Evolutionary conservation across 768 basidiomycete species (phyloP).

Genomic region (Leucogyrophana mollusca): DNA sequence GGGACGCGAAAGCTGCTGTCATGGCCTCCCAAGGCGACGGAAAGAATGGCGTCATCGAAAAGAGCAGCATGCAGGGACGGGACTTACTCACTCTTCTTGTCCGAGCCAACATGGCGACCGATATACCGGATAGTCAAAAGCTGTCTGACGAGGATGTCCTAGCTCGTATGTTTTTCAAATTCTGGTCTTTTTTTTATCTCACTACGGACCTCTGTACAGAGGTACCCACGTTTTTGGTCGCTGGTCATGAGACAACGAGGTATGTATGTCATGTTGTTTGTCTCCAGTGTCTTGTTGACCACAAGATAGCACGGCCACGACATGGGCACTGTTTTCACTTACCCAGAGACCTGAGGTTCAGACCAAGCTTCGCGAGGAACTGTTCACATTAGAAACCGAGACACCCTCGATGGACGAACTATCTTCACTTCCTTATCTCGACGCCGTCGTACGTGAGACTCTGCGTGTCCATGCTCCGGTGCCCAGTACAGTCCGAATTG

Average conservation of each 20-base stretch:
- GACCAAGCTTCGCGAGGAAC: constrained; percentile 56
- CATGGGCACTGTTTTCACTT: constrained; percentile 62
- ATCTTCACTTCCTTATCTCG: constrained; percentile 66
- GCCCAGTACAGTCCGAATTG: constrained; percentile 38
- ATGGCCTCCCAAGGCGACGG: constrained; percentile 15
- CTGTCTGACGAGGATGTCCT: constrained; percentile 65
- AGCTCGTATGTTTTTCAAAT: constrained; percentile 40
- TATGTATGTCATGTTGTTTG: constrained; percentile 16
- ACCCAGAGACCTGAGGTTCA: constrained; percentile 48
- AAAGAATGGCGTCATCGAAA: constrained; percentile 30
- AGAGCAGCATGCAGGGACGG: constrained; percentile 34
- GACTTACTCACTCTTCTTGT: constrained; percentile 63
- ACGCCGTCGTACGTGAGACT: constrained; percentile 59
- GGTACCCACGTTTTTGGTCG: constrained; percentile 59
- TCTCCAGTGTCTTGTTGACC: too few species aligned
- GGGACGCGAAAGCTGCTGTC: constrained; percentile 46
- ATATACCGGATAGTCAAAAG: constrained; percentile 51
- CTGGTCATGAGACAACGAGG: constrained; percentile 62
- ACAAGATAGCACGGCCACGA: constrained; percentile 35
- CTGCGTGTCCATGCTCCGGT: constrained; percentile 58
- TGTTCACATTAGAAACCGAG: constrained; percentile 49
- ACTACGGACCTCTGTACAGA: constrained; percentile 32
- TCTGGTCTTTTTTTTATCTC: neutral
- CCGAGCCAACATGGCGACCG: constrained; percentile 62
- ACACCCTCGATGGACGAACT: constrained; percentile 71